phyloP scores from a whole-genome alignment of 208 protist genomes.

The Wallacemonas collosoma region DNA sequence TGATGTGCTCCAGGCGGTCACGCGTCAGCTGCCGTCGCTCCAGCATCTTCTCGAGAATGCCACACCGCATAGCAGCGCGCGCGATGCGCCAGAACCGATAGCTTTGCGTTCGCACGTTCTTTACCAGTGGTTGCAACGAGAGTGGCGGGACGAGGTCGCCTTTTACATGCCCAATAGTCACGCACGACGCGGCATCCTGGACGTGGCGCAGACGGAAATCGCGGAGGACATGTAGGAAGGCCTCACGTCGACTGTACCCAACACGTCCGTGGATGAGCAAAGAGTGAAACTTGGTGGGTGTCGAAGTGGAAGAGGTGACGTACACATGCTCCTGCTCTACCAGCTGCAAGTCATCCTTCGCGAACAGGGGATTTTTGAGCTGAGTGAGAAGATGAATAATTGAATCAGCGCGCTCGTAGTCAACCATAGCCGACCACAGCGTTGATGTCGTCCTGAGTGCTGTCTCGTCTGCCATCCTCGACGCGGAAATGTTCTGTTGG shows the following conservation, averaged over 20 bases:
- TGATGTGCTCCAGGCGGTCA: slow-evolving; percentile 55
- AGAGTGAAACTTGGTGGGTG: slow-evolving; percentile 21
- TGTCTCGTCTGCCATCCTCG: slow-evolving; percentile 11
- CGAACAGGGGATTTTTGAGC: slow-evolving; percentile 53
- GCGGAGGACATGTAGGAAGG: slow-evolving; percentile 73
- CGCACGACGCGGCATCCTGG: slow-evolving; percentile 60
- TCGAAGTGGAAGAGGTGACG: slow-evolving; percentile 8
- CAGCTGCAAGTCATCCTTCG: slow-evolving; percentile 45
- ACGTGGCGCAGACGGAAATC: slow-evolving; percentile 62
- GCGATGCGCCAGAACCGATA: slow-evolving; percentile 61
- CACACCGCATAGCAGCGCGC: slow-evolving; percentile 73
- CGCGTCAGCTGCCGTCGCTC: slow-evolving; percentile 55
- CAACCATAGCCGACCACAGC: slow-evolving; percentile 59
- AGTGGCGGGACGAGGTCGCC: slow-evolving; percentile 67
- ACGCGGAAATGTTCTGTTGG: not conserved
- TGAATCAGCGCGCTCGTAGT: slow-evolving; percentile 74
- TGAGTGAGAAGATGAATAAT: slow-evolving; percentile 49
- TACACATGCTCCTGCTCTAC: slow-evolving; percentile 50
- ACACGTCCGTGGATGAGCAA: slow-evolving; percentile 74
- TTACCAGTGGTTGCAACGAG: slow-evolving; percentile 61
- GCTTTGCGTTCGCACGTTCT: slow-evolving; percentile 40
- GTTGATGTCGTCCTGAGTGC: slow-evolving; percentile 12
- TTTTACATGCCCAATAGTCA: slow-evolving; percentile 51
- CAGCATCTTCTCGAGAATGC: slow-evolving; percentile 61
- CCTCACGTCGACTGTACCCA: slow-evolving; percentile 53